Evolutionary conservation across 2,329 filamentous ascomycete genomes (phyloP), one percentile per base, ranked within the genome.

Genomic region (Hypoxylon sp.): DNA sequence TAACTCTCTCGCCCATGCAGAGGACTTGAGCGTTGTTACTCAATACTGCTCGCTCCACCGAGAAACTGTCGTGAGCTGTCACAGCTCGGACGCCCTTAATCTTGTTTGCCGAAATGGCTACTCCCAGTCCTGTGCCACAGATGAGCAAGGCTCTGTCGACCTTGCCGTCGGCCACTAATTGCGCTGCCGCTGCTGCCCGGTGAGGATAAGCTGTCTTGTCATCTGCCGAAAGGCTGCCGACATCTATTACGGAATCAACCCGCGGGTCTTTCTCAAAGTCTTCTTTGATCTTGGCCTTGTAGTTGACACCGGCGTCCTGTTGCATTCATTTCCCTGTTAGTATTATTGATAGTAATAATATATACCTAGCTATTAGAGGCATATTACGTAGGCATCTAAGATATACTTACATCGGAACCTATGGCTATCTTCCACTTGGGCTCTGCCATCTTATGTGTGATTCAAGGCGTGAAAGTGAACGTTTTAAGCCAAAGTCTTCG

Each of bases 31-130:
- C 92, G 78, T 97, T 91, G 80, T 97, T 97, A 82, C 91, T 94
- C 75, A 95, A 81, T 10, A 97, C 87, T 19, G 91, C 90, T 54
- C 93, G 84, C 85, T 97, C 93, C 5, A 97, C 92, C 62, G 87
- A 91, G 84, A 94, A 97, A 72, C 90, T 91, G 78, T 97, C 94
- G 79, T 97, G 94, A 0, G 94, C 94, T 4, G 93, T 97, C 17
- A 97, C 94, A n/a, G 94, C 94, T 24, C 93, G 85, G 68, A 97
- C 89, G 5, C 93, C 93, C 63, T 90, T 91, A 71, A 97, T 89
- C 80, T 97, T 97, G 85, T 97, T 97, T 72, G 94, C 94, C n/a
- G 88, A 84, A 78, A 97, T 97, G 74, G 94, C 93, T 6, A 97
- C 94, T 19, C 94, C 94, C 6, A 97, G 86, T 0, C 94, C 94